Evolutionary conservation across 2,329 filamentous ascomycete species (phyloP), one percentile per base, ranked within the genome.

Genomic region (Trichophyton benhamiae): DNA sequence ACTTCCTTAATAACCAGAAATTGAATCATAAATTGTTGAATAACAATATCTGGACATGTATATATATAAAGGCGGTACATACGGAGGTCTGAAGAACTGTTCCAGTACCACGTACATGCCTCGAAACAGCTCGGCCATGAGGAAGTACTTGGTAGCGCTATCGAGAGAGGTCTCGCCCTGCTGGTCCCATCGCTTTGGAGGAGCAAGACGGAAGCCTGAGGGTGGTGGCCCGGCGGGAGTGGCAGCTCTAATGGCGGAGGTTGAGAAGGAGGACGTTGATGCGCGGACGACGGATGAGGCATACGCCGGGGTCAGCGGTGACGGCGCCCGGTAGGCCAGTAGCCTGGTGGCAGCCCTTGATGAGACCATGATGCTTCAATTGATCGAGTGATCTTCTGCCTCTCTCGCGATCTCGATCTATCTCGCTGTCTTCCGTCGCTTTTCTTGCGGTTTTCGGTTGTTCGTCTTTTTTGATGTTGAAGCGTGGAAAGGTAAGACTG

Each of bases 11-110:
- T 8, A 57, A 13, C 53, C 15, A 57, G 22, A 27, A 36, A 22
- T 33, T 36, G 1, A n/a, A 38, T 13, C 33, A 38, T 38, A 1
- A 4, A 38, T 9, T 2, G 11, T 44, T n/a, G 11, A 17, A 44
- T 44, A n/a, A n/a, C 15, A 7, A 7, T 6, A 6, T n/a, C 41
- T 20, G 41, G n/a, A 44, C 5, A n/a, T 44, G n/a, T 7, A 44
- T 44, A 41, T 41, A 25, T 58, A 33, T 8, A 41, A 20, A 9
- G n/a, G 30, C 17, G 53, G 62, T 57, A 91, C 91, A 82, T 83
- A 97, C 88, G 94, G 91, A 78, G 92, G 90, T 76, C 94, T 83
- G 82, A 99, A 97, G 83, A 88, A 99, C 80, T 99, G 92, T 83
- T 99, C 94, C 73, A 99, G 74, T 76, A 94, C 85, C 68, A 99